Base-by-base conservation (phyloP, 495 filamentous ascomycete species). In the Parathielavia hyrcaniae region DNA sequence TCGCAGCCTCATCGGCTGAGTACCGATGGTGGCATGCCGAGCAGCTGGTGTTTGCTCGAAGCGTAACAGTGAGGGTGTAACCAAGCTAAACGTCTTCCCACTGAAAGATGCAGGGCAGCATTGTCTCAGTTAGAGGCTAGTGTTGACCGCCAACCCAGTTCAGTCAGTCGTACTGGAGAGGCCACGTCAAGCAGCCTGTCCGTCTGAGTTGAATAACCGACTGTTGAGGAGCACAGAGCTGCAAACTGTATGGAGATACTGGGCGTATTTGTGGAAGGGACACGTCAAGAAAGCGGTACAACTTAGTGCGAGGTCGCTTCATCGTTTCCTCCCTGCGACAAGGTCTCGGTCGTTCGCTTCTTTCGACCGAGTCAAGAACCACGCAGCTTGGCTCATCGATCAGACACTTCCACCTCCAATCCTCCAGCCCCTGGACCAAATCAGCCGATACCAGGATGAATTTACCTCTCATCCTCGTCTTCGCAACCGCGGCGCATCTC, bases 401-500 rank as follows among this genome's bases (percentile, higher is more conserved):
- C 23, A 19, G 13, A 8, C 39, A 51, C 19, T 39, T 26, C 12
- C n/a, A 20, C 46, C 13, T 11, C 38, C 43, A 23, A 4, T 56
- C 35, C 20, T 56, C 38, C 43, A 23, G 1, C 49, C 35, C 20
- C 53, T 50, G n/a, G 11, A 13, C 39, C 41, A 22, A 51, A n/a
- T 13, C 49, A 59, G 23, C 41, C 45, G 30, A 11, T 38, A 38
- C 40, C 20, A 39, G 12, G 14, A 54, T 39, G 17, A 46, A 53
- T 38, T 32, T 60, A 17, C 30, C 47, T 14, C 6, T 40, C 44
- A 8, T 58, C 52, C 20, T 54, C 53, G 52, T 55, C 51, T 40
- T 69, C 34, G 30, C 49, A 41, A 61, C 55, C 19, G 35, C 47
- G 30, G 26, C 56, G 32, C 50, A 58, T 11, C 23, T 61, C 4